Evolutionary conservation across 805 yeast species (phyloP), one percentile per base, ranked within the genome.

Genomic region (Kodamaea restingae): DNA sequence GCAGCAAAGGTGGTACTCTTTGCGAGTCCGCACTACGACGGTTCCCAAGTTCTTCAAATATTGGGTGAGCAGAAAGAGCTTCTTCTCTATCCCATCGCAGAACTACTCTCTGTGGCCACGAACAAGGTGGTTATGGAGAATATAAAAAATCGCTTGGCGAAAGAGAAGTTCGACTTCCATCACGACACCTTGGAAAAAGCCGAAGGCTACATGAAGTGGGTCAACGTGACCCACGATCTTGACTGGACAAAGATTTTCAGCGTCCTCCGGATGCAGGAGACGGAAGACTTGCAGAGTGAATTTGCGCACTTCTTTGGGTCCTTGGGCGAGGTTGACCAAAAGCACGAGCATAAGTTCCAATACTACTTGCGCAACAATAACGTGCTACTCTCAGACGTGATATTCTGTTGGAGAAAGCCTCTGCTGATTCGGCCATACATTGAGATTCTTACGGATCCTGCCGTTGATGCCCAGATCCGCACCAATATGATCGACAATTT

Each of bases 351-450:
- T 0, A 63, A 58, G 34, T 60, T 76, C 54, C 17, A 65, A 1
- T 49, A 60, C 32, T 67, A 63, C 40, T 61, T 75, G 37, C 60
- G 50, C 34, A 73, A 73, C 39, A 60, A 52, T 35, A 73, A 73
- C 40, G 18, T 51, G 15, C 54, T 60, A 18, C 54, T 71, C 9
- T 62, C 77, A 2, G 44, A 54, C 8, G 54, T 69, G 7, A 55
- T 76, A 54, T 73, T 37, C 43, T 29, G 45, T 44, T 48, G 48
- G 18, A 27, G 37, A 15, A 49, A 59, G n/a, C n/a, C n/a, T 15
- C 38, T 38, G 11, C 10, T 26, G 3, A 11, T 61, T 3, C 39
- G 36, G 1, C 45, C 50, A 3, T 35, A 73, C 5, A 12, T 67
- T 7, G 35, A 40, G 0, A 25, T 70, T 5, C 43, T 68, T 45